A percentile compares a stretch with the other conserved stretches of the same genome.
Conservation (phyloP, 176 grass and related monocot genomes). For the Oryza glumipatula region DNA sequence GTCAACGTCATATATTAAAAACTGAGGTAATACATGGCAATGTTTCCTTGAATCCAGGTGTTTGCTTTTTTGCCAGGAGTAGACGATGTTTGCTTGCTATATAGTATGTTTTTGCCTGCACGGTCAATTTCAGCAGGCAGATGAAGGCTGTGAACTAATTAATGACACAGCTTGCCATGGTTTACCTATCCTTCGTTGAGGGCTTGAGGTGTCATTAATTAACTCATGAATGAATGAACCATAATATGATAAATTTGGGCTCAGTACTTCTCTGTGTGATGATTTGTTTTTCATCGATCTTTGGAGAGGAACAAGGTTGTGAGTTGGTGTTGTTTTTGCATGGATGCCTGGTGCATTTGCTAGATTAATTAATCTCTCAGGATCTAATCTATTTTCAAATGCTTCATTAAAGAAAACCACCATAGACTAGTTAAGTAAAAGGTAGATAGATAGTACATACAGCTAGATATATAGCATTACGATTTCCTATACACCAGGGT, state of each 20-base stretch:
- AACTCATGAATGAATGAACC: neutral
- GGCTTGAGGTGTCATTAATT: neutral
- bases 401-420: neutral
- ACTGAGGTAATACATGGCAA: too few relatives aligned
- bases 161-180: too few relatives aligned
- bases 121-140: too few relatives aligned
- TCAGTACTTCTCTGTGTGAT: neutral
- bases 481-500: neutral
- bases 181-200: neutral
- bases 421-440: neutral
- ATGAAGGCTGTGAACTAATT: too few relatives aligned
- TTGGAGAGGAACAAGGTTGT: too few relatives aligned
- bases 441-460: neutral
- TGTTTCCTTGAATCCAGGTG: too few relatives aligned
- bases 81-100: too few relatives aligned
- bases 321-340: too few relatives aligned
- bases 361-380: neutral
- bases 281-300: too few relatives aligned
- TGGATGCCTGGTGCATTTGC: neutral
- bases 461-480: neutral
- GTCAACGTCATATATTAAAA: too few relatives aligned
- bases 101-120: too few relatives aligned
- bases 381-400: neutral
- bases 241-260: neutral
- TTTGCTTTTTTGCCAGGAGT: too few relatives aligned